These are phyloP conservation scores for Phaffia australis DNA, from an alignment of 768 basidiomycete species.

Conservation along the genomic window DNA sequence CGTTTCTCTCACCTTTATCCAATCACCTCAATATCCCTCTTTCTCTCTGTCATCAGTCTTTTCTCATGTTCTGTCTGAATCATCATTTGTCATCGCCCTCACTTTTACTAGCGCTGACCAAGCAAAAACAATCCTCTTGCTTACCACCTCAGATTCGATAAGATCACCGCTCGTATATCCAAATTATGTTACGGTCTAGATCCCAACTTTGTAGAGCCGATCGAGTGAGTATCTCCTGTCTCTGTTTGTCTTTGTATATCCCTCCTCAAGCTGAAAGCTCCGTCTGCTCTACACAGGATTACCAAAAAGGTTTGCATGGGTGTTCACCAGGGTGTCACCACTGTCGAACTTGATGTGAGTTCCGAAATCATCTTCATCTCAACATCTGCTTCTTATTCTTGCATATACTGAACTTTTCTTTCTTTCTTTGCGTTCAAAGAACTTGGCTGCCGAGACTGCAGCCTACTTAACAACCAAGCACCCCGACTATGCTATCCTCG, in stretches of 20 bases:
- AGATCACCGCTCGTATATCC: slow-evolving; percentile 60
- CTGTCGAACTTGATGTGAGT: slow-evolving; percentile 88
- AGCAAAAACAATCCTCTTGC: slow-evolving; percentile 14
- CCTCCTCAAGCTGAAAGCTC: neutral
- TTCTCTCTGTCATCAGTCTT: neutral
- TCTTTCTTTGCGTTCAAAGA: slow-evolving; percentile 44
- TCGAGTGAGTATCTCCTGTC: slow-evolving; percentile 53
- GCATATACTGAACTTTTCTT: neutral
- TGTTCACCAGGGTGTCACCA: slow-evolving; percentile 91
- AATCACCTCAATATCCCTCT: neutral
- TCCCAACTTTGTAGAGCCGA: slow-evolving; percentile 77
- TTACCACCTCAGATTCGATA: slow-evolving; percentile 33
- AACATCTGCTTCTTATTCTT: neutral
- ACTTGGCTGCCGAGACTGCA: slow-evolving; percentile 92
- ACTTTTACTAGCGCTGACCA: slow-evolving; percentile 1
- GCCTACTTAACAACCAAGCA: slow-evolving; percentile 95
- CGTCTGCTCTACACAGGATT: slow-evolving; percentile 45
- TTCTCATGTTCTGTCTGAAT: slow-evolving; percentile 4
- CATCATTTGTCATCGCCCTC: neutral
- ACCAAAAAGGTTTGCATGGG: slow-evolving; percentile 62
- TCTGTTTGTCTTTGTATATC: neutral
- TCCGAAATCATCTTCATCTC: neutral
- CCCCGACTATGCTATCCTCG: slow-evolving; percentile 95
- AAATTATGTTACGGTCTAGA: slow-evolving; percentile 91
- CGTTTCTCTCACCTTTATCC: neutral